phyloP scores from a whole-genome alignment of 441 rosid genomes.

The Raphanus hybrid region DNA sequence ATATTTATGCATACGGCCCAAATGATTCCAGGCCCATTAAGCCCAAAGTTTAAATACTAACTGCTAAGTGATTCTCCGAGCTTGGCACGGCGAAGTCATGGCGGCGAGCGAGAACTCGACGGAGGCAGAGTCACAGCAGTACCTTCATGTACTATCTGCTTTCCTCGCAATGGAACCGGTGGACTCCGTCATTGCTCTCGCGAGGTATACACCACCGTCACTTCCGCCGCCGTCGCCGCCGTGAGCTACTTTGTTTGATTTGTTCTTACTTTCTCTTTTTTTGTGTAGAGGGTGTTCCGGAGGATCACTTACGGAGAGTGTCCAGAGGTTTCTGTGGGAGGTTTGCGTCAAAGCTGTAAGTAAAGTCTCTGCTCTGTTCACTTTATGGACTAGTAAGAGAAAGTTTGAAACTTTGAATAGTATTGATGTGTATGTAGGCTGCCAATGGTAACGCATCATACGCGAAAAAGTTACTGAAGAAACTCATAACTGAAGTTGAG shows the following conservation, averaged over 20 bases:
- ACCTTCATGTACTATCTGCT: slow-evolving; percentile 66
- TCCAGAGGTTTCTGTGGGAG: slow-evolving; percentile 79
- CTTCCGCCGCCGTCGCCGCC: slow-evolving; percentile 1
- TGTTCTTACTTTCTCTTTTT: not conserved
- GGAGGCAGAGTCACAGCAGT: slow-evolving; percentile 40
- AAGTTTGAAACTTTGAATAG: slow-evolving; percentile 17
- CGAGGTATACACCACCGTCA: slow-evolving; percentile 50
- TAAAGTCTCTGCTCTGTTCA: slow-evolving; percentile 7
- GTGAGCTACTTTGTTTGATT: not conserved
- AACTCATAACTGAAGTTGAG: slow-evolving; percentile 76
- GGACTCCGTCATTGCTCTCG: slow-evolving; percentile 52
- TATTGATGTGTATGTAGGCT: slow-evolving; percentile 45
- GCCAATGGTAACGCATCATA: slow-evolving; percentile 56
- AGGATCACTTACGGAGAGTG: slow-evolving; percentile 58
- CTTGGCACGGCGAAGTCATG: slow-evolving; percentile 40
- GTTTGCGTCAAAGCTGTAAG: slow-evolving; percentile 59
- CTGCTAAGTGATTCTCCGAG: slow-evolving; percentile 15
- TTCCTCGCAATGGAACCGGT: slow-evolving; percentile 80
- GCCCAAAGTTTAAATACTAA: not conserved
- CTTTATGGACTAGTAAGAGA: not conserved
- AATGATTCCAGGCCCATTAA: not conserved
- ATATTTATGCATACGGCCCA: not conserved
- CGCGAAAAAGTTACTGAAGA: slow-evolving; percentile 71
- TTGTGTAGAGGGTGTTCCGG: slow-evolving; percentile 59
- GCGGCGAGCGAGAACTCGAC: slow-evolving; percentile 40